Conservation (phyloP, 73 alveolate genomes). For the Paramecium tetraurelia region DNA sequence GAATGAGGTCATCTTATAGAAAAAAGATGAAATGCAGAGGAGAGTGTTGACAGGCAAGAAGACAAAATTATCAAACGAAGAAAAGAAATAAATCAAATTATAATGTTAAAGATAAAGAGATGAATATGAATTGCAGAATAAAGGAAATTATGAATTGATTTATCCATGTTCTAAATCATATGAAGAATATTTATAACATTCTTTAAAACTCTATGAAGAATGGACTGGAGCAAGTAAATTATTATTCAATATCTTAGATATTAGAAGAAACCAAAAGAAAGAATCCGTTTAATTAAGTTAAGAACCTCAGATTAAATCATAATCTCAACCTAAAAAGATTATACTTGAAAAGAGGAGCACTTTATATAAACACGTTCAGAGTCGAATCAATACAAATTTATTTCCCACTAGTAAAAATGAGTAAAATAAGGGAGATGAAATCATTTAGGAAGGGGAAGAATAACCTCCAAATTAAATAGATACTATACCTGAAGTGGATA, state of each 20-base stretch:
- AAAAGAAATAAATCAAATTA: not conserved
- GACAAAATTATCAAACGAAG: not conserved
- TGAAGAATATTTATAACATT: slow-evolving; percentile 45
- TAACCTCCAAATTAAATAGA: not conserved
- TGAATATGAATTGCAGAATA: slow-evolving; percentile 50
- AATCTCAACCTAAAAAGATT: not conserved
- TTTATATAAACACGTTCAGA: slow-evolving; percentile 22
- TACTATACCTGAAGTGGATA: not conserved
- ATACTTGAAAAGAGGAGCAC: not conserved
- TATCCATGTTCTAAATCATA: slow-evolving; percentile 43
- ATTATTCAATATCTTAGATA: not conserved
- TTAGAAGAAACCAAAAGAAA: slow-evolving; percentile 15
- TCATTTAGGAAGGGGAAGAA: not conserved
- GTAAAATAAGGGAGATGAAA: not conserved
- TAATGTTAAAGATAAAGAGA: slow-evolving; percentile 31
- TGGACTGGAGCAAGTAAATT: slow-evolving; percentile 59
- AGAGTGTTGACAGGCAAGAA: slow-evolving; percentile 32
- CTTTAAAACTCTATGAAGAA: slow-evolving; percentile 48
- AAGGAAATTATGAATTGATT: slow-evolving; percentile 34
- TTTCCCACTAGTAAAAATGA: not conserved
- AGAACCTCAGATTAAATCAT: not conserved
- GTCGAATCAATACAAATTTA: not conserved
- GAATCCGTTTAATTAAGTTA: not conserved
- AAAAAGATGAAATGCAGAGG: slow-evolving; percentile 41
- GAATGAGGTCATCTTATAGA: slow-evolving; percentile 21